A percentile compares a stretch with the other conserved stretches of the same genome.
These are phyloP conservation scores for Daedaleopsis nitida DNA, from an alignment of 768 basidiomycete genomes.

Conservation along the genomic window DNA sequence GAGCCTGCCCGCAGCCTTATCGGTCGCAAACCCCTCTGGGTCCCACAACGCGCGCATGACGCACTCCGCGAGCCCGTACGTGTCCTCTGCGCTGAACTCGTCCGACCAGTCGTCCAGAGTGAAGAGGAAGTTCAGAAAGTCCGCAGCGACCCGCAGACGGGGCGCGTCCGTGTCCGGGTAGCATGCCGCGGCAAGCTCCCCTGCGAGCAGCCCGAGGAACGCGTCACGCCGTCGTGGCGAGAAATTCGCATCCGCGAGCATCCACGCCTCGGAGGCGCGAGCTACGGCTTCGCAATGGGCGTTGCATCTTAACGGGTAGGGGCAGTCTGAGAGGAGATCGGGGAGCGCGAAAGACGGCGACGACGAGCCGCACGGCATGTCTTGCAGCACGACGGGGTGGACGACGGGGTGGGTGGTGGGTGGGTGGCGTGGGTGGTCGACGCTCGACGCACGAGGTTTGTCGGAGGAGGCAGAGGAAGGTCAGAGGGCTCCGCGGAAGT, in stretches of 20 bases:
- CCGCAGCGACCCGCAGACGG: slow-evolving; percentile 61
- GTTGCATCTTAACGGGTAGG: slow-evolving; percentile 36
- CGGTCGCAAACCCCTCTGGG: slow-evolving; percentile 23
- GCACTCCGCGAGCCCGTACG: slow-evolving; percentile 22
- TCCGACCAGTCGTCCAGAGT: slow-evolving; percentile 46
- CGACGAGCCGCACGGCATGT: neutral
- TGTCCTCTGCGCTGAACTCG: slow-evolving; percentile 27
- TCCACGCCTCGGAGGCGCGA: slow-evolving; percentile 39
- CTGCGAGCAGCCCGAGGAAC: slow-evolving; percentile 62
- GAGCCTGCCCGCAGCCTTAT: slow-evolving; percentile 25
- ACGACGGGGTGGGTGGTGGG: too few species aligned
- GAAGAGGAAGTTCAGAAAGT: slow-evolving; percentile 58
- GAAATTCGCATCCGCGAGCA: slow-evolving; percentile 32
- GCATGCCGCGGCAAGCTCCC: slow-evolving; percentile 65
- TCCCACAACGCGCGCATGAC: slow-evolving; percentile 30
- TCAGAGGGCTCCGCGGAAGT: too few species aligned
- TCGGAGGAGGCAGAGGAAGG: neutral
- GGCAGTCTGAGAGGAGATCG: slow-evolving; percentile 42
- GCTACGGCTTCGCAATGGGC: slow-evolving; percentile 35
- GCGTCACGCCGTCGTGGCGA: slow-evolving; percentile 23
- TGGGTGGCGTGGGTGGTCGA: neutral
- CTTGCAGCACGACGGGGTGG: neutral
- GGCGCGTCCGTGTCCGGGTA: slow-evolving; percentile 55
- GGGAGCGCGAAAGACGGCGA: slow-evolving; percentile 39
- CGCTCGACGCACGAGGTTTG: neutral